phyloP scores from a whole-genome alignment of 495 filamentous ascomycete genomes.

The Lepidopterella palustris region DNA sequence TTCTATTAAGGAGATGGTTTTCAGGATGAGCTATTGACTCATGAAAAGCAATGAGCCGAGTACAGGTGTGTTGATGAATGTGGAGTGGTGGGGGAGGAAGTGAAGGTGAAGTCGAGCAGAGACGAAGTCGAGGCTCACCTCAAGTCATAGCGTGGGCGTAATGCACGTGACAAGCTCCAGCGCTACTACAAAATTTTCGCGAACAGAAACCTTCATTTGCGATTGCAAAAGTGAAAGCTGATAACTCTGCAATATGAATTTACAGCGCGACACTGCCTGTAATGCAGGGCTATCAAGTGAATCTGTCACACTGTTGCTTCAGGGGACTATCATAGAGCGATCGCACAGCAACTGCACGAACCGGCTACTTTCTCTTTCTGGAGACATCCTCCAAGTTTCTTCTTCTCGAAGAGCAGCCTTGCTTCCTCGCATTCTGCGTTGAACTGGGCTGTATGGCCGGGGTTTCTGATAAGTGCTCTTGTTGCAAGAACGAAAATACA shows the following conservation, averaged over 20 bases:
- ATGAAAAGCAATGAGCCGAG: not conserved
- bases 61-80: not conserved
- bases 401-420: conserved; percentile 24
- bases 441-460: conserved; percentile 25
- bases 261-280: too few relatives aligned
- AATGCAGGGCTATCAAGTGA: too few relatives aligned
- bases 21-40: not conserved
- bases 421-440: conserved; percentile 26
- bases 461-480: conserved; percentile 14
- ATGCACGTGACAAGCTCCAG: not conserved
- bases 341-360: conserved; percentile 17
- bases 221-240: not conserved
- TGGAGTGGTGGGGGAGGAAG: not conserved
- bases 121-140: not conserved
- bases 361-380: conserved; percentile 27
- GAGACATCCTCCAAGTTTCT: conserved; percentile 22
- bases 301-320: not conserved
- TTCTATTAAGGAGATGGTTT: not conserved
- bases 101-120: not conserved
- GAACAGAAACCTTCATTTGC: not conserved
- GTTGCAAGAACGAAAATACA: conserved; percentile 32
- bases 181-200: not conserved
- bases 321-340: too few relatives aligned
- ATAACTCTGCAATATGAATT: too few relatives aligned
- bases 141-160: not conserved